A percentile compares a stretch with the other conserved stretches of the same genome.
These are phyloP conservation scores for Pisolithus marmoratus DNA, from an alignment of 768 basidiomycete genomes.

Conservation along the genomic window DNA sequence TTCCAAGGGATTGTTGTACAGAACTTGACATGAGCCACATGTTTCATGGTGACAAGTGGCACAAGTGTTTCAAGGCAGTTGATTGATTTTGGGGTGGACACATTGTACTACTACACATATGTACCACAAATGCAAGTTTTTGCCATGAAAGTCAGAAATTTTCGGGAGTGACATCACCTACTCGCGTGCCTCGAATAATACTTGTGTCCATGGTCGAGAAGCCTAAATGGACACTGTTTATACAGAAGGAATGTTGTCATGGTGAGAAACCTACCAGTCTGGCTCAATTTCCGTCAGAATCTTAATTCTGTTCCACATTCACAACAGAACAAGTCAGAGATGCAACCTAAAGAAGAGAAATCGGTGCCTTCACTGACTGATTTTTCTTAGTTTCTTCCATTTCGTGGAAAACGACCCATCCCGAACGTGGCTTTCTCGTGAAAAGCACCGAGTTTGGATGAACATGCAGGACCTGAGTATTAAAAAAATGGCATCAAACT, in stretches of 20 bases:
- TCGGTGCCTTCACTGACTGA: constrained; percentile 48
- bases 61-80: no score
- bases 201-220: constrained; percentile 47
- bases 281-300: constrained; percentile 92
- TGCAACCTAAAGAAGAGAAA: background rate
- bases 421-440: constrained; percentile 82
- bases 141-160: no score
- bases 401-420: constrained; percentile 95
- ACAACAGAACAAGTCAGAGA: background rate
- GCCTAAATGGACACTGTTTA: constrained; percentile 24
- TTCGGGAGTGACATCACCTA: background rate
- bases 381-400: constrained; percentile 95
- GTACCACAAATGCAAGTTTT: no score
- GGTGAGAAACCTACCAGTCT: constrained; percentile 63
- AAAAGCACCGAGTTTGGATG: constrained; percentile 95
- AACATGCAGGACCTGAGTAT: constrained; percentile 69
- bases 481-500: background rate
- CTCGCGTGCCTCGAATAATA: constrained; percentile 30
- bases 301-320: constrained; percentile 60
- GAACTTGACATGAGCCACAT: no score
- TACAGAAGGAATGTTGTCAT: background rate
- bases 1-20: no score
- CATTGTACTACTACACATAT: no score
- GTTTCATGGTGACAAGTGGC: no score
- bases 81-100: no score